Conservation (phyloP, 2,329 filamentous ascomycete genomes). For the Curvularia sp. region DNA sequence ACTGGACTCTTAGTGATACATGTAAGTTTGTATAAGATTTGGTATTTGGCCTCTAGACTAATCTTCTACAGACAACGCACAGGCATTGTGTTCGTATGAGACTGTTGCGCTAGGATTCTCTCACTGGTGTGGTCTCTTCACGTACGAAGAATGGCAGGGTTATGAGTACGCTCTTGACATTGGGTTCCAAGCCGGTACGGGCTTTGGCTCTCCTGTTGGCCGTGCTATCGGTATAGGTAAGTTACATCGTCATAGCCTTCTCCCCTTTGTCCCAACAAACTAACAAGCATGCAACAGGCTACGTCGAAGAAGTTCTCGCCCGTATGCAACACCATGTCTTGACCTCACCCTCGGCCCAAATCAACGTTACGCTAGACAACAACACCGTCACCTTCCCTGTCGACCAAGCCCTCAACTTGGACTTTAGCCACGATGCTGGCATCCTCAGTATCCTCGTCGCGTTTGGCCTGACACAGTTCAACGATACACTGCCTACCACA, state of each 20-base stretch:
- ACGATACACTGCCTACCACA: constrained; percentile 62
- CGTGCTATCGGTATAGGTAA: constrained; percentile 73
- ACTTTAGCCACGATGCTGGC: constrained; percentile 80
- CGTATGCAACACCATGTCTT: constrained; percentile 70
- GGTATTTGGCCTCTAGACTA: background rate
- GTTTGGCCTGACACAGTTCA: constrained; percentile 75
- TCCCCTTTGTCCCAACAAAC: background rate
- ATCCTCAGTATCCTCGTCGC: constrained; percentile 74
- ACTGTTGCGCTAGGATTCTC: constrained; percentile 79
- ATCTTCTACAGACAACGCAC: constrained; percentile 63
- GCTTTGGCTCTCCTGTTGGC: constrained; percentile 69
- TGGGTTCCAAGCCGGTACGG: constrained; percentile 66
- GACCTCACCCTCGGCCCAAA: constrained; percentile 50
- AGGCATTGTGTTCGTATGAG: constrained; percentile 78
- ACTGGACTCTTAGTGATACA: constrained; percentile 47
- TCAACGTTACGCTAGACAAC: constrained; percentile 73
- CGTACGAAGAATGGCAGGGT: constrained; percentile 74
- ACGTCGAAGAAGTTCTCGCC: constrained; percentile 73
- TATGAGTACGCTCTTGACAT: constrained; percentile 77
- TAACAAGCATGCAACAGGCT: constrained; percentile 27
- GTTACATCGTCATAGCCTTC: constrained; percentile 46
- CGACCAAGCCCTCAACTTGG: constrained; percentile 76
- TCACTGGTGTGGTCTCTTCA: constrained; percentile 76
- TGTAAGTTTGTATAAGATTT: constrained; percentile 24
- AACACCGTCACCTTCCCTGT: constrained; percentile 73